Evolutionary conservation across 2,329 filamentous ascomycete species (phyloP).

Genomic region (Xenosphaeropsis pyriputrescens): DNA sequence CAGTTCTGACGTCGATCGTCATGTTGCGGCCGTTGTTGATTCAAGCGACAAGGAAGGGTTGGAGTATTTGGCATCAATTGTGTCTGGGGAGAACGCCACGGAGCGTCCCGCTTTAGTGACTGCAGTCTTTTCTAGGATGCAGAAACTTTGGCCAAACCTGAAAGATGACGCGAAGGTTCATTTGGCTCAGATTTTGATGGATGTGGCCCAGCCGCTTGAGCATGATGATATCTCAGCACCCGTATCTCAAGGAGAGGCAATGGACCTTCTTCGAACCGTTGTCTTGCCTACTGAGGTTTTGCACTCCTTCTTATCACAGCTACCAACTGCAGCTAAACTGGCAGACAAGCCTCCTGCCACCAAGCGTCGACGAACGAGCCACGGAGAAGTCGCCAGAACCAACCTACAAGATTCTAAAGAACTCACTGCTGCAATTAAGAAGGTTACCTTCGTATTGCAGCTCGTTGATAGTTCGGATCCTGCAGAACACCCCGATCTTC

Average conservation of each 20-base stretch:
- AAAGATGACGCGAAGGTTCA: slow-evolving; percentile 46
- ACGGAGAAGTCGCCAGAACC: slow-evolving; percentile 47
- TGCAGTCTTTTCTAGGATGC: slow-evolving; percentile 54
- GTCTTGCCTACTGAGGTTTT: slow-evolving; percentile 62
- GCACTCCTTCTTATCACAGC: slow-evolving; percentile 53
- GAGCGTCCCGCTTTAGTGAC: slow-evolving; percentile 36
- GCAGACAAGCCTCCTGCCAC: slow-evolving; percentile 57
- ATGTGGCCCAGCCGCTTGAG: slow-evolving; percentile 32
- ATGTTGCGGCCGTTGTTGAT: slow-evolving; percentile 35
- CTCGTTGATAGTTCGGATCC: slow-evolving; percentile 71
- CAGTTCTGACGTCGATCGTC: slow-evolving; percentile 30
- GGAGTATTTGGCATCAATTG: slow-evolving; percentile 32
- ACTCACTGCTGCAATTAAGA: slow-evolving; percentile 52
- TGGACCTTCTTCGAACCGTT: slow-evolving; percentile 59
- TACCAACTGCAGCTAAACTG: slow-evolving; percentile 61
- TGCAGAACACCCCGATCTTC: slow-evolving; percentile 58
- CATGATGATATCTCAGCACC: slow-evolving; percentile 15
- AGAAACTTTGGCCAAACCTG: slow-evolving; percentile 57
- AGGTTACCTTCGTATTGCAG: slow-evolving; percentile 77
- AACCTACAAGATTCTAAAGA: slow-evolving; percentile 49
- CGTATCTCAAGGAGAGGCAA: slow-evolving; percentile 41
- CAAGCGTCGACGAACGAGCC: slow-evolving; percentile 69
- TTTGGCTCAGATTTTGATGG: slow-evolving; percentile 47
- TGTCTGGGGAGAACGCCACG: slow-evolving; percentile 26
- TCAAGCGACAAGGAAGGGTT: slow-evolving; percentile 43